Evolutionary conservation across 176 grass and related monocot genomes (phyloP).

Genomic region (Calamus simplicifolius): DNA sequence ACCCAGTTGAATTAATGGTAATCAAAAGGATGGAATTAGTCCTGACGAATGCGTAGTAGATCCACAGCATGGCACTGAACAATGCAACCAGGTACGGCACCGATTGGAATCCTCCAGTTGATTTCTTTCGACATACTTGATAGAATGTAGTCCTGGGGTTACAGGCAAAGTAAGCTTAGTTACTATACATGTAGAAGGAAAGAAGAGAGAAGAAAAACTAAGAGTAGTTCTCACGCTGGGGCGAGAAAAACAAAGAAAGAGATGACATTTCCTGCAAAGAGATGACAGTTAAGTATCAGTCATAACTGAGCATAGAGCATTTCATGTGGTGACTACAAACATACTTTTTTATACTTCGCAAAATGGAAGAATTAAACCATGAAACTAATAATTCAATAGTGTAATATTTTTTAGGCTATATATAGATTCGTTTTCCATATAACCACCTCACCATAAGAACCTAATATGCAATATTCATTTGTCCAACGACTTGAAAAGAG

Average conservation of each 20-base stretch:
- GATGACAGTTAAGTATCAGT: too few relatives aligned
- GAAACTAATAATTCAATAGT: too few relatives aligned
- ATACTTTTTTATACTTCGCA: too few relatives aligned
- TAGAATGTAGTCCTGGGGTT: constrained; percentile 54
- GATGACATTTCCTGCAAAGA: constrained; percentile 60
- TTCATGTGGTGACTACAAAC: too few relatives aligned
- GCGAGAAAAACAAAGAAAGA: constrained; percentile 88
- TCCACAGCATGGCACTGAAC: constrained; percentile 90
- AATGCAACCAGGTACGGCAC: constrained; percentile 78
- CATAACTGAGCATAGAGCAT: too few relatives aligned
- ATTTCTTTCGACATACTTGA: constrained; percentile 53
- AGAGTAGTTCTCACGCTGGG: constrained; percentile 35
- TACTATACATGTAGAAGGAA: background rate
- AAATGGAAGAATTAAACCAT: too few relatives aligned
- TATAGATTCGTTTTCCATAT: too few relatives aligned
- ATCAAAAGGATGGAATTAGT: constrained; percentile 59
- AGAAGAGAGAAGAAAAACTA: background rate
- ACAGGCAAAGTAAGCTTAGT: background rate
- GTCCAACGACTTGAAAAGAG: too few relatives aligned
- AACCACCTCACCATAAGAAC: too few relatives aligned
- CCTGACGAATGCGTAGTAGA: constrained; percentile 69
- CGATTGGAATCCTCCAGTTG: constrained; percentile 75
- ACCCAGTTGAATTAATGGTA: constrained; percentile 73
- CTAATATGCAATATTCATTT: too few relatives aligned
- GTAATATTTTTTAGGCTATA: too few relatives aligned